A percentile compares a stretch with the other conserved stretches of the same genome.
phyloP scores from a whole-genome alignment of 805 yeast species.

The Cyberlindnera japonica region DNA sequence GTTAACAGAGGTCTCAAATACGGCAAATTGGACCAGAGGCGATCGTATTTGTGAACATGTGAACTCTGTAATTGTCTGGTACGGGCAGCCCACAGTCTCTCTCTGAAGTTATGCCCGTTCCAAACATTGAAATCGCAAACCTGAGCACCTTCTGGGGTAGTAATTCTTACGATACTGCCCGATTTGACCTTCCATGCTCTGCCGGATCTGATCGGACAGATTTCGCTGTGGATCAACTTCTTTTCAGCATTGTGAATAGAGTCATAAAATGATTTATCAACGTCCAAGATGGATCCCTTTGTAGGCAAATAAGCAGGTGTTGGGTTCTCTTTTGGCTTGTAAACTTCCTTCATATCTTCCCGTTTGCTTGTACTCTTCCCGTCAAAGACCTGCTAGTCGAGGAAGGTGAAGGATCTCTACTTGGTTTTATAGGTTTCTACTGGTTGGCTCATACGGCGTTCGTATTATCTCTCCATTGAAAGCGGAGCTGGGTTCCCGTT shows the following conservation, averaged over 20 bases:
- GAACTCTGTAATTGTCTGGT: slow-evolving; percentile 63
- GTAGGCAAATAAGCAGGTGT: slow-evolving; percentile 56
- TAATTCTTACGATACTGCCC: slow-evolving; percentile 53
- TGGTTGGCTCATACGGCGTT: too few species aligned
- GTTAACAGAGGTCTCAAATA: slow-evolving; percentile 61
- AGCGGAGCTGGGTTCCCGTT: slow-evolving; percentile 15
- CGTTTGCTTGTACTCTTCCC: too few species aligned
- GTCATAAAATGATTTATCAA: slow-evolving; percentile 45
- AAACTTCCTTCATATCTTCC: slow-evolving; percentile 21
- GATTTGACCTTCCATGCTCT: slow-evolving; percentile 62
- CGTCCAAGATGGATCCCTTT: slow-evolving; percentile 49
- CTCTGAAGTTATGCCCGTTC: slow-evolving; percentile 58
- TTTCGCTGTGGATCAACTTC: slow-evolving; percentile 38
- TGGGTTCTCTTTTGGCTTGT: slow-evolving; percentile 33
- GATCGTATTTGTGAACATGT: slow-evolving; percentile 57
- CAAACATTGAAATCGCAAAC: slow-evolving; percentile 68
- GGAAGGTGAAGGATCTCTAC: too few species aligned
- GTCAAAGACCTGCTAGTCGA: too few species aligned
- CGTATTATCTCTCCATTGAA: neutral
- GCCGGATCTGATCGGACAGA: slow-evolving; percentile 54
- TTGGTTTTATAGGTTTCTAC: too few species aligned
- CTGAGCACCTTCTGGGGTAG: slow-evolving; percentile 68
- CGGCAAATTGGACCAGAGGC: slow-evolving; percentile 66
- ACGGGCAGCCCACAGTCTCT: slow-evolving; percentile 66
- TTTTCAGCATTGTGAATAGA: slow-evolving; percentile 39